These are phyloP conservation scores for Mortierella polycephala DNA, from an alignment of 371 early-diverging fungal species.

Conservation along the genomic window DNA sequence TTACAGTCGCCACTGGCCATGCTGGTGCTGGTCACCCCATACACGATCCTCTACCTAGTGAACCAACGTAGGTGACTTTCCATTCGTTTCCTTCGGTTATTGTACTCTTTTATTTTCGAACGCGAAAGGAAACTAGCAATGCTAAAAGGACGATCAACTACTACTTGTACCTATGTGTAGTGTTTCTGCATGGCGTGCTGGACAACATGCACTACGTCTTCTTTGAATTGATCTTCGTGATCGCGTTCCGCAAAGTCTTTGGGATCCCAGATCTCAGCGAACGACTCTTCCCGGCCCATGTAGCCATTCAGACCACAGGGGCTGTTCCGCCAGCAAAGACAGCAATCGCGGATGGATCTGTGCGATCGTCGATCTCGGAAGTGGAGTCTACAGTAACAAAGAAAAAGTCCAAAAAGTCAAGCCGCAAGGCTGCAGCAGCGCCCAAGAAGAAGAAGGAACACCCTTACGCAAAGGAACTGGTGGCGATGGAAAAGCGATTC, in stretches of 20 bases:
- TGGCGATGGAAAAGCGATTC: slow-evolving; percentile 48
- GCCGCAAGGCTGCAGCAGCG: background rate
- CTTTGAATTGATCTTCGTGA: slow-evolving; percentile 59
- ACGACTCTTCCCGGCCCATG: slow-evolving; percentile 25
- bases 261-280: slow-evolving; percentile 31
- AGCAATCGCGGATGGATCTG: slow-evolving; percentile 7
- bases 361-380: background rate
- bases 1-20: slow-evolving; percentile 47
- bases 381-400: background rate
- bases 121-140: background rate
- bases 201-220: slow-evolving; percentile 61
- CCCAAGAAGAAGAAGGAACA: slow-evolving; percentile 18
- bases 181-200: slow-evolving; percentile 47
- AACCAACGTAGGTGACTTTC: slow-evolving; percentile 30
- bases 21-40: slow-evolving; percentile 54
- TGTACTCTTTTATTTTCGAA: background rate
- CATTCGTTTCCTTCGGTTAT: background rate
- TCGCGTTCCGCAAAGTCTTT: slow-evolving; percentile 53
- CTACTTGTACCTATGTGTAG: slow-evolving; percentile 7
- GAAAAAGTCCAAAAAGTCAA: background rate
- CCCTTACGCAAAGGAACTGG: slow-evolving; percentile 44
- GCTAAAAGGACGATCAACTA: background rate
- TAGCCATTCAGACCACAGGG: slow-evolving; percentile 11
- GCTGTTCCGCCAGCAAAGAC: slow-evolving; percentile 26
- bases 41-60: slow-evolving; percentile 48